These are phyloP conservation scores for Patellaria atrata DNA, from an alignment of 495 filamentous ascomycete genomes.

Conservation along the genomic window DNA sequence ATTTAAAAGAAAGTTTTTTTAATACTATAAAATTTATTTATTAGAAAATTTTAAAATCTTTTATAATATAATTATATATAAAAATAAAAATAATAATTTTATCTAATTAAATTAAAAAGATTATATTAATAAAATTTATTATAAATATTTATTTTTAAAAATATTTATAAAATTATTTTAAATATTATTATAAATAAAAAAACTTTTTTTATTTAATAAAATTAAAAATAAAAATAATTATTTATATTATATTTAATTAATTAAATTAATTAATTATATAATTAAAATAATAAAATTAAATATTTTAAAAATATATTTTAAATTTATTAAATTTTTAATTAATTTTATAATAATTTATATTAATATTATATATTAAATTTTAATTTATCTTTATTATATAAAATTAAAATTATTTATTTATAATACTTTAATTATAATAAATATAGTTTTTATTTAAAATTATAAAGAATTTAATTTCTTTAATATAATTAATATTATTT, in stretches of 20 bases:
- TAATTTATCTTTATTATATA: conserved; percentile 5
- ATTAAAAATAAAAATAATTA: background rate
- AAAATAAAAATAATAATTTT: background rate
- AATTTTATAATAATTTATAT: background rate
- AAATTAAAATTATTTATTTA: background rate
- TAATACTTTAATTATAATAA: background rate
- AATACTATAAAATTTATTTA: conserved; percentile 1
- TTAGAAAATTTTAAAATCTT: conserved; percentile 1
- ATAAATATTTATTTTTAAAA: background rate
- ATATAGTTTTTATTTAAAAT: background rate
- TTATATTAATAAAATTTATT: conserved; percentile 5
- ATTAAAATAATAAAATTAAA: background rate
- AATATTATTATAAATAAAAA: background rate
- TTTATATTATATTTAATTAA: background rate
- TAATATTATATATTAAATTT: background rate
- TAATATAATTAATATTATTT: conserved; percentile 7
- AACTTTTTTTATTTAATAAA: too few species aligned
- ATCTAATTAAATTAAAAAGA: conserved; percentile 1
- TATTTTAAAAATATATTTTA: background rate
- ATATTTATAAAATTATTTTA: background rate
- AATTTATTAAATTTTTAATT: background rate
- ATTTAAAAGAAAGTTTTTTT: background rate
- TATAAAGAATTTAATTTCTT: conserved; percentile 1
- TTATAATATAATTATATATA: background rate
- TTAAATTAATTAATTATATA: conserved; percentile 2